Evolutionary conservation across 148 eudicot species (phyloP).

Genomic region (Rhododendron henanense): DNA sequence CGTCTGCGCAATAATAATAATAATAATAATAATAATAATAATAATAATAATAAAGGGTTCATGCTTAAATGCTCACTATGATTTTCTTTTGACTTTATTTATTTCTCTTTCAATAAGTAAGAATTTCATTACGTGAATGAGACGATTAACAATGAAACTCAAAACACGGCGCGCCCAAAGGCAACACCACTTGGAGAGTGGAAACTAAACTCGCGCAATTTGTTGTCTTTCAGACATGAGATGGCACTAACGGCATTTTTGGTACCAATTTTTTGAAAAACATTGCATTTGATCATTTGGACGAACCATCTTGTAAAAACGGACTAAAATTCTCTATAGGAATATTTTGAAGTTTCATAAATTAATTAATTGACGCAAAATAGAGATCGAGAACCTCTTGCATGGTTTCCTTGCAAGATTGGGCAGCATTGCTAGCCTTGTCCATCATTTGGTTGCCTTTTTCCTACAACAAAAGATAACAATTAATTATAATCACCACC

Average conservation of each 20-base stretch:
- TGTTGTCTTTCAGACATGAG: neutral
- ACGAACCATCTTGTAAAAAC: neutral
- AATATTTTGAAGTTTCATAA: neutral
- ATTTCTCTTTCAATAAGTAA: too few relatives aligned
- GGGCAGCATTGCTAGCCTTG: conserved; percentile 54
- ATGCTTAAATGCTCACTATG: neutral
- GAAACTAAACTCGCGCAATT: neutral
- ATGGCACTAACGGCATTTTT: neutral
- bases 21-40: too few relatives aligned
- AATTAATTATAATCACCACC: neutral
- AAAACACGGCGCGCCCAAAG: too few relatives aligned
- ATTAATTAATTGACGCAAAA: neutral
- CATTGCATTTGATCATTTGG: neutral
- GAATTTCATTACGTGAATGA: too few relatives aligned
- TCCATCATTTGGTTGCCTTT: conserved; percentile 58
- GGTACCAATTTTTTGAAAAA: neutral
- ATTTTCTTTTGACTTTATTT: neutral
- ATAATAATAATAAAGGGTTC: neutral
- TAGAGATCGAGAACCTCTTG: conserved; percentile 32
- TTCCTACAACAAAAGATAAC: conserved; percentile 25
- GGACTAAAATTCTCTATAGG: neutral
- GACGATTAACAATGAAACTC: too few relatives aligned
- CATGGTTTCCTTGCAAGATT: conserved; percentile 47
- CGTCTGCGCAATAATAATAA: conserved; percentile 27
- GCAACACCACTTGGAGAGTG: neutral